Evolutionary conservation across 208 protist species (phyloP).

Genomic region (Trypanosoma platydactyli): DNA sequence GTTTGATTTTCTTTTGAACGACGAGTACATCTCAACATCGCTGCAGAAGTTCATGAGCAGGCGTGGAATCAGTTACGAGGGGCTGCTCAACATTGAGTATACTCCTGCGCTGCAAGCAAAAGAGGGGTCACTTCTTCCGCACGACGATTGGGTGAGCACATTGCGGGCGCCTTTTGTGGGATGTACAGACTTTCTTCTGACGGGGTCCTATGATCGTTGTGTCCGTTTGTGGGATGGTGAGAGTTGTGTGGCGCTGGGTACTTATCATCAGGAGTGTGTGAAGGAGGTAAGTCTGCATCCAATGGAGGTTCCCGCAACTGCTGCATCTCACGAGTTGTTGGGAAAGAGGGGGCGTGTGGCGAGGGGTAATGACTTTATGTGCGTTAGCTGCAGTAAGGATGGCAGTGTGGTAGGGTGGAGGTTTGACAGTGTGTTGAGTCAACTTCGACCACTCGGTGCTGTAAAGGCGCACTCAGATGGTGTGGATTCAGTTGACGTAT

Average conservation of each 20-base stretch:
- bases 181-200: conserved; percentile 61
- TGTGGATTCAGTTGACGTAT: conserved; percentile 68
- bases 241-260: conserved; percentile 69
- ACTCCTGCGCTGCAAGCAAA: conserved; percentile 76
- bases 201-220: conserved; percentile 80
- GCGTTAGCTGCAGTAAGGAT: conserved; percentile 76
- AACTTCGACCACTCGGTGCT: conserved; percentile 51
- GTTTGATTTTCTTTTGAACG: conserved; percentile 82
- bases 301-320: conserved; percentile 6
- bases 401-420: conserved; percentile 69
- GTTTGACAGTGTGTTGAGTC: conserved; percentile 34
- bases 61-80: conserved; percentile 72
- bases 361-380: conserved; percentile 44
- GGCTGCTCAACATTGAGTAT: conserved; percentile 84
- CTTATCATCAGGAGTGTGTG: conserved; percentile 67
- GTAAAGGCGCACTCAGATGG: conserved; percentile 66
- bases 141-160: conserved; percentile 89
- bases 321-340: neutral
- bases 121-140: conserved; percentile 76
- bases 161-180: conserved; percentile 62
- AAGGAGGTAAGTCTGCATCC: conserved; percentile 74
- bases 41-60: conserved; percentile 72
- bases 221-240: conserved; percentile 80
- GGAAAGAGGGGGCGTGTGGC: conserved; percentile 35
- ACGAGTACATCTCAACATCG: conserved; percentile 78